A percentile compares a stretch with the other conserved stretches of the same genome.
These are phyloP conservation scores for Canariomyces notabilis DNA, from an alignment of 2,329 filamentous ascomycete species.

Conservation along the genomic window DNA sequence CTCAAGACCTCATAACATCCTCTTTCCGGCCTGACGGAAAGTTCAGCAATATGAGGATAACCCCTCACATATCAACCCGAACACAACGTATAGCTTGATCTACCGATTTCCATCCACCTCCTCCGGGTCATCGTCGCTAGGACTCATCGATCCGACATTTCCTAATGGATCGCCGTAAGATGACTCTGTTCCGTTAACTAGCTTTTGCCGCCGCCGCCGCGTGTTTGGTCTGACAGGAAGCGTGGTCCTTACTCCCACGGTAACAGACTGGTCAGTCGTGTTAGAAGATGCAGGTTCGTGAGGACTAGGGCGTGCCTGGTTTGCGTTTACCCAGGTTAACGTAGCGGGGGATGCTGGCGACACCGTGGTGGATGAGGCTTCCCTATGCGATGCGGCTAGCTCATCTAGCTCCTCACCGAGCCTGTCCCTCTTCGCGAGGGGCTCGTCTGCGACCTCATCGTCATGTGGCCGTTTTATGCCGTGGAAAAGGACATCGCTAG, in stretches of 20 bases:
- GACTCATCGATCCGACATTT: too few relatives aligned
- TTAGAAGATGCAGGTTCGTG: background rate
- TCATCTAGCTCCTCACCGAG: slow-evolving; percentile 28
- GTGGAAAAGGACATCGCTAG: slow-evolving; percentile 14
- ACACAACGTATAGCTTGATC: too few relatives aligned
- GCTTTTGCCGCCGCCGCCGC: too few relatives aligned
- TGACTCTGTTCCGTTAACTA: too few relatives aligned
- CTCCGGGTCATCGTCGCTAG: too few relatives aligned
- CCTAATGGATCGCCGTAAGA: too few relatives aligned
- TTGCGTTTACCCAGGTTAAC: background rate
- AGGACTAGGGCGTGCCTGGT: background rate
- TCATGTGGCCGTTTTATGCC: slow-evolving; percentile 23
- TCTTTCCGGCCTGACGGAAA: too few relatives aligned
- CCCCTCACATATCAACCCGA: too few relatives aligned
- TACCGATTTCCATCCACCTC: too few relatives aligned
- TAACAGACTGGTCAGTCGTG: background rate
- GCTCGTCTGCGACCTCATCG: slow-evolving; percentile 26
- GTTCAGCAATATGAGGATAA: too few relatives aligned
- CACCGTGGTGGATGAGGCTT: background rate
- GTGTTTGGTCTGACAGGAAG: background rate
- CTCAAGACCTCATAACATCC: too few relatives aligned
- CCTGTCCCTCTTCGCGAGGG: slow-evolving; percentile 26
- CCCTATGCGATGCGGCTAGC: slow-evolving; percentile 13
- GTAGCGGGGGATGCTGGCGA: background rate
- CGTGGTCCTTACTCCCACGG: background rate